phyloP scores from a whole-genome alignment of 2,329 filamentous ascomycete species.

The Trichoderma koningii region DNA sequence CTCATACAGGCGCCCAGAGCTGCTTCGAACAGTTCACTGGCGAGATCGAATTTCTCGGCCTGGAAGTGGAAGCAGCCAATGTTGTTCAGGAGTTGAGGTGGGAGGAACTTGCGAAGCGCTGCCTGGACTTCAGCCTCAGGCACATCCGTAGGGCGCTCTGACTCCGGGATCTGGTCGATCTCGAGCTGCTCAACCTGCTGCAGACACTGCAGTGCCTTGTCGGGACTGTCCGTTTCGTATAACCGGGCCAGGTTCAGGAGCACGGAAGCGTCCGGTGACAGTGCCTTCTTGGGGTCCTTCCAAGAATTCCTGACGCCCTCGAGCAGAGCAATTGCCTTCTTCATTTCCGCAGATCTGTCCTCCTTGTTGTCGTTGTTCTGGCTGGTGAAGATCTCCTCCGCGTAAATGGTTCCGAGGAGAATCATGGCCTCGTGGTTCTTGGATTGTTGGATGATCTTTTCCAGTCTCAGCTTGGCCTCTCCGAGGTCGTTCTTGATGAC shows the following conservation, averaged over 20 bases:
- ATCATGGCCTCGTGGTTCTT: constrained; percentile 88
- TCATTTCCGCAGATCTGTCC: constrained; percentile 81
- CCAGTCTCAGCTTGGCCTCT: constrained; percentile 88
- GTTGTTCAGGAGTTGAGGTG: constrained; percentile 93
- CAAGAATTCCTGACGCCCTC: constrained; percentile 84
- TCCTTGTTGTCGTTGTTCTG: constrained; percentile 74
- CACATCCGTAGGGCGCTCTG: constrained; percentile 62
- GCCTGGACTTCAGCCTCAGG: constrained; percentile 61
- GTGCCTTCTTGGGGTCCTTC: constrained; percentile 88
- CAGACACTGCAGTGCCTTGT: constrained; percentile 89
- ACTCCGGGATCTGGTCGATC: constrained; percentile 72
- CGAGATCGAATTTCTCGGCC: constrained; percentile 75
- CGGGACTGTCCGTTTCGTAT: constrained; percentile 82
- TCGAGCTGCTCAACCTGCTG: constrained; percentile 91
- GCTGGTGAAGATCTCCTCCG: constrained; percentile 86
- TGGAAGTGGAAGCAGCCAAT: constrained; percentile 96
- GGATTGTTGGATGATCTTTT: constrained; percentile 88
- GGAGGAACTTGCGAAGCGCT: constrained; percentile 73
- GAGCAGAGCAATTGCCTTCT: constrained; percentile 81
- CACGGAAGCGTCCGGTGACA: constrained; percentile 80
- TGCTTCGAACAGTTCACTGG: constrained; percentile 88
- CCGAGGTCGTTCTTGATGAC: constrained; percentile 82
- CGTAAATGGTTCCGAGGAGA: constrained; percentile 85
- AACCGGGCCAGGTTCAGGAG: constrained; percentile 88
- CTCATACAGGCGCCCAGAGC: constrained; percentile 85